Percentiles rank a stretch among this genome's conserved stretches.
Evolutionary conservation across 2,329 filamentous ascomycete species (phyloP).

Genomic region (Hirsutella thompsonii): DNA sequence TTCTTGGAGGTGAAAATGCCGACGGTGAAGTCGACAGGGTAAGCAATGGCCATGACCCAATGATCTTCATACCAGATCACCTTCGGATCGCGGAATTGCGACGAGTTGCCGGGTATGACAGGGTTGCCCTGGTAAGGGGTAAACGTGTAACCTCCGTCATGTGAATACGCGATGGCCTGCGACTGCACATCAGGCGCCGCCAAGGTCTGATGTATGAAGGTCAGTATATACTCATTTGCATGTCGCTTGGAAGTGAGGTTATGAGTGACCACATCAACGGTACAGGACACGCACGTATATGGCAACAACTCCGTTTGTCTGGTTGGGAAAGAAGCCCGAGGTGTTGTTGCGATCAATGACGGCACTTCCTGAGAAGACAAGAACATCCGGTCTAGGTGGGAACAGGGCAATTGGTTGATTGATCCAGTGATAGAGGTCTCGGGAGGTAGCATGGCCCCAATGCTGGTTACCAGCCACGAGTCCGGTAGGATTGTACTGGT

Average conservation of each 20-base stretch:
- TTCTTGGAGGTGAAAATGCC: constrained; percentile 50
- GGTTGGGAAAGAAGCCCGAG: constrained; percentile 49
- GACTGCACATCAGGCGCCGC: constrained; percentile 22
- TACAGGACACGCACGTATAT: constrained; percentile 15
- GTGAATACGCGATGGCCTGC: constrained; percentile 49
- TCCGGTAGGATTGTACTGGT: constrained; percentile 37
- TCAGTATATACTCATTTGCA: too few species aligned
- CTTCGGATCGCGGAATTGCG: constrained; percentile 53
- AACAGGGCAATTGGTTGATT: constrained; percentile 52
- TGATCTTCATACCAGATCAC: constrained; percentile 42
- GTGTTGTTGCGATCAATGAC: constrained; percentile 52
- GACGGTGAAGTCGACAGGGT: constrained; percentile 36
- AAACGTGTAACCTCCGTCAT: constrained; percentile 49
- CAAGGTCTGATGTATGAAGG: too few species aligned
- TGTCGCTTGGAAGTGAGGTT: too few species aligned
- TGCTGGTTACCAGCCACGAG: constrained; percentile 45
- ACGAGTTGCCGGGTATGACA: constrained; percentile 39
- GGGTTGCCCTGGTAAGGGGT: constrained; percentile 46
- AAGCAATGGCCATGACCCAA: constrained; percentile 47
- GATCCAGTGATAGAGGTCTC: constrained; percentile 49
- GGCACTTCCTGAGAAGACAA: constrained; percentile 40
- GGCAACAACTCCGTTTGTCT: constrained; percentile 48
- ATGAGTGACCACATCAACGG: too few species aligned
- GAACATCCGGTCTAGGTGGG: constrained; percentile 27
- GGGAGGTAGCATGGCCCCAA: constrained; percentile 53